A percentile compares a stretch with the other conserved stretches of the same genome.
phyloP scores from a whole-genome alignment of 2,329 filamentous ascomycete species.

The Nemania sp. region DNA sequence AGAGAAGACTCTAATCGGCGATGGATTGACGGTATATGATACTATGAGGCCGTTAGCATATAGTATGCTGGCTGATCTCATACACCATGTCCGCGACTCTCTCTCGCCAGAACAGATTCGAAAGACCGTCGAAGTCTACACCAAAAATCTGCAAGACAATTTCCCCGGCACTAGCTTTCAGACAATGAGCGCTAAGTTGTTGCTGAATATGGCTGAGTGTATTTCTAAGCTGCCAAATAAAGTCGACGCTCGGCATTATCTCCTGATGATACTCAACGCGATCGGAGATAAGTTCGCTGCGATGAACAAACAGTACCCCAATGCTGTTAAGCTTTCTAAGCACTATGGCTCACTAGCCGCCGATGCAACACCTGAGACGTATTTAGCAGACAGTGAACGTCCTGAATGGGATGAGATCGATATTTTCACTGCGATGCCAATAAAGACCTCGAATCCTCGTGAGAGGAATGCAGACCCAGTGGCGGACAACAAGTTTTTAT shows the following conservation, averaged over 20 bases:
- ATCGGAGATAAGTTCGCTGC: slow-evolving; percentile 98
- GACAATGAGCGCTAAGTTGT: slow-evolving; percentile 97
- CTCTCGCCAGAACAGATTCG: slow-evolving; percentile 91
- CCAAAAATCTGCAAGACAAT: slow-evolving; percentile 92
- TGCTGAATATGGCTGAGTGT: slow-evolving; percentile 98
- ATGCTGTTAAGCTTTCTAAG: slow-evolving; percentile 92
- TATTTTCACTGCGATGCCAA: slow-evolving; percentile 95
- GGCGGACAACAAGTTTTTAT: slow-evolving; percentile 96
- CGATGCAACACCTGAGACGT: slow-evolving; percentile 75
- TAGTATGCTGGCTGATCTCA: slow-evolving; percentile 97
- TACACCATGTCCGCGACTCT: slow-evolving; percentile 95
- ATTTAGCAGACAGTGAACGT: slow-evolving; percentile 82
- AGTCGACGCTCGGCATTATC: slow-evolving; percentile 90
- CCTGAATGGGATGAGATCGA: slow-evolving; percentile 99
- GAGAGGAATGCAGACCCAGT: slow-evolving; percentile 92
- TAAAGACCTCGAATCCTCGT: slow-evolving; percentile 92
- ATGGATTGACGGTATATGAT: slow-evolving; percentile 96
- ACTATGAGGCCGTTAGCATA: slow-evolving; percentile 96
- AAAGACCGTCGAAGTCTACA: slow-evolving; percentile 96
- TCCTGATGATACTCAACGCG: slow-evolving; percentile 97
- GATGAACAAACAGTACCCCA: slow-evolving; percentile 96
- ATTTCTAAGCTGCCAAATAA: slow-evolving; percentile 96
- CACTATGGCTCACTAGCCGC: slow-evolving; percentile 78
- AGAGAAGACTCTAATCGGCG: slow-evolving; percentile 92
- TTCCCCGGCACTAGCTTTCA: slow-evolving; percentile 99